A percentile compares a stretch with the other conserved stretches of the same genome.
Evolutionary conservation across 225 moss, liverwort and hornwort genomes (phyloP).

Genomic region (Takakia lepidozioides): DNA sequence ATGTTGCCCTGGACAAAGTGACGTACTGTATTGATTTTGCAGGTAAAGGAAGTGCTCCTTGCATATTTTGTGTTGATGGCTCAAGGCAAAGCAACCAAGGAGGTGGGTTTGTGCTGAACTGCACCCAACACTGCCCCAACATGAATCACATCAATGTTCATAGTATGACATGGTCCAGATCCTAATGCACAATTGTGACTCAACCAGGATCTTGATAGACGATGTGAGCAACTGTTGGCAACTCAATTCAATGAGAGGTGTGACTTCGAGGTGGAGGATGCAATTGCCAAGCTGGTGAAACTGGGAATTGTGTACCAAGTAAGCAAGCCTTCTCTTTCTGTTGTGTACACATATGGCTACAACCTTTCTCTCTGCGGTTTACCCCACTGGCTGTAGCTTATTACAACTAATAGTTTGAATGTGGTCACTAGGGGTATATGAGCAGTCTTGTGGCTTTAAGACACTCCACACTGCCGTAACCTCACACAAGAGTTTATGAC

Average conservation of each 20-base stretch:
- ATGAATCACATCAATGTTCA: too few relatives aligned
- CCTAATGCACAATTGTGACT: neutral
- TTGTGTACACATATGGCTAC: too few relatives aligned
- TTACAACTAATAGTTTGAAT: neutral
- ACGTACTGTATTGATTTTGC: constrained; percentile 10
- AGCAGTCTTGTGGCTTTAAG: neutral
- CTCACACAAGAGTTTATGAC: neutral
- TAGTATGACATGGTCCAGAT: too few relatives aligned
- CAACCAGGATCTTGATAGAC: constrained; percentile 45
- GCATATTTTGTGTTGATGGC: constrained; percentile 58
- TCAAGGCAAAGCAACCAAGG: constrained; percentile 50
- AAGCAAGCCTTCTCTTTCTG: constrained; percentile 2
- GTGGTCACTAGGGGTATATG: neutral
- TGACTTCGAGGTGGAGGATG: constrained; percentile 62
- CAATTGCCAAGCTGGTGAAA: constrained; percentile 40
- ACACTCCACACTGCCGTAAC: neutral
- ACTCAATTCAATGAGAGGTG: constrained; percentile 50
- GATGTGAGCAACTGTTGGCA: constrained; percentile 48
- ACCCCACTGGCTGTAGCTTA: too few relatives aligned
- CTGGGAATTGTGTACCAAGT: constrained; percentile 45
- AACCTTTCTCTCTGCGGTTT: too few relatives aligned
- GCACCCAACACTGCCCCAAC: too few relatives aligned
- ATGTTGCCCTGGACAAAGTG: too few relatives aligned
- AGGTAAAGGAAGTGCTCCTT: constrained; percentile 66
- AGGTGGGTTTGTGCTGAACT: constrained; percentile 10